phyloP scores from a whole-genome alignment of 75 land plant species.

The Larix kaempferi region DNA sequence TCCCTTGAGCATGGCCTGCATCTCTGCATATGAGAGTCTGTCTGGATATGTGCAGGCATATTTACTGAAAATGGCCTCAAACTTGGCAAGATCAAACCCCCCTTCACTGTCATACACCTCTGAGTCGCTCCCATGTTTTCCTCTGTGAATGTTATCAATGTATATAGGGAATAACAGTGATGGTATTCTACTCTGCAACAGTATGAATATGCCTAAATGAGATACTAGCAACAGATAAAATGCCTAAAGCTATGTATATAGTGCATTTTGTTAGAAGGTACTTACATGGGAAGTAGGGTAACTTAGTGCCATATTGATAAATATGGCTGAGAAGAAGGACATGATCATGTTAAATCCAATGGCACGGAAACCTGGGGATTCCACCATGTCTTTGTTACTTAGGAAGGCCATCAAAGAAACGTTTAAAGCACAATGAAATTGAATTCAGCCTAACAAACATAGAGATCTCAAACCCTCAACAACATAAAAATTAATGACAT shows the following conservation, averaged over 20 bases:
- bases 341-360: conserved; percentile 19
- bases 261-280: background rate
- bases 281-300: conserved; percentile 29
- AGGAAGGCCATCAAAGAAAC: too few species aligned
- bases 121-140: conserved; percentile 53
- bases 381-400: too few species aligned
- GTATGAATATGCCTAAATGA: too few species aligned
- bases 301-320: conserved; percentile 33
- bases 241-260: too few species aligned
- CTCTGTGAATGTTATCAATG: conserved; percentile 49
- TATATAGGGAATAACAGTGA: conserved; percentile 42
- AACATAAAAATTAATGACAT: too few species aligned
- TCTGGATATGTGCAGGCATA: conserved; percentile 21
- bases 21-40: conserved; percentile 17
- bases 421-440: too few species aligned
- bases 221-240: too few species aligned
- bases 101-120: conserved; percentile 54
- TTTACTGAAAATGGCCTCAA: conserved; percentile 70
- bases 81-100: conserved; percentile 66
- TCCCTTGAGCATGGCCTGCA: conserved; percentile 23
- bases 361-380: conserved; percentile 30
- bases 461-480: too few species aligned
- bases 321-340: conserved; percentile 15
- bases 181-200: conserved; percentile 36
- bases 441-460: background rate